These are phyloP conservation scores for Termitomyces bulborhizus DNA, from an alignment of 768 basidiomycete species.

Conservation along the genomic window DNA sequence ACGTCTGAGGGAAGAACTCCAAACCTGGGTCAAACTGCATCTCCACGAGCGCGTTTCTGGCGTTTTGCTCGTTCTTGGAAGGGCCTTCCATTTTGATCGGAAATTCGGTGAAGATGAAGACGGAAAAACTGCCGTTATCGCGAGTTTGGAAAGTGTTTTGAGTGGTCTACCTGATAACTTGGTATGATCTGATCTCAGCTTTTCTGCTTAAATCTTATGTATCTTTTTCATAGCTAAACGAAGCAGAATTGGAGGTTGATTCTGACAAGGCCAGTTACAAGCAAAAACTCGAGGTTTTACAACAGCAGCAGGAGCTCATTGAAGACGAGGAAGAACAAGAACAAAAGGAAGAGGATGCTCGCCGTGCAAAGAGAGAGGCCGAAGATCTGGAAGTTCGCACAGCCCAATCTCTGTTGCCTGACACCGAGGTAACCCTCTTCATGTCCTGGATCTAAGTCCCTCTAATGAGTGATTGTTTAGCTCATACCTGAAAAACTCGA, in stretches of 20 bases:
- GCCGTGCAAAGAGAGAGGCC: constrained; percentile 75
- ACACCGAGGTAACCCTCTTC: constrained; percentile 62
- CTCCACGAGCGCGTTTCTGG: constrained; percentile 88
- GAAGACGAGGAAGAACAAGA: constrained; percentile 99
- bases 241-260: constrained; percentile 95
- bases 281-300: constrained; percentile 95
- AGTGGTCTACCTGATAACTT: constrained; percentile 91
- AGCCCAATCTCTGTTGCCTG: constrained; percentile 80
- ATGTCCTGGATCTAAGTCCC: background rate
- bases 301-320: constrained; percentile 98
- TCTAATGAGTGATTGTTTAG: constrained; percentile 25
- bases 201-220: background rate
- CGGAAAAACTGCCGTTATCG: constrained; percentile 76
- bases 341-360: constrained; percentile 89
- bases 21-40: constrained; percentile 91
- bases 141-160: constrained; percentile 83
- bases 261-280: constrained; percentile 93
- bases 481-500: constrained; percentile 55
- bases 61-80: constrained; percentile 86
- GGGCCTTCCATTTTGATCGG: constrained; percentile 91
- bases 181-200: constrained; percentile 39
- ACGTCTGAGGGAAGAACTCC: constrained; percentile 80
- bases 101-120: constrained; percentile 70
- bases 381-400: constrained; percentile 74
- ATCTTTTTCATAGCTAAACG: constrained; percentile 63